phyloP scores from a whole-genome alignment of 2,329 filamentous ascomycete genomes.

The Cryphonectria naterciae region DNA sequence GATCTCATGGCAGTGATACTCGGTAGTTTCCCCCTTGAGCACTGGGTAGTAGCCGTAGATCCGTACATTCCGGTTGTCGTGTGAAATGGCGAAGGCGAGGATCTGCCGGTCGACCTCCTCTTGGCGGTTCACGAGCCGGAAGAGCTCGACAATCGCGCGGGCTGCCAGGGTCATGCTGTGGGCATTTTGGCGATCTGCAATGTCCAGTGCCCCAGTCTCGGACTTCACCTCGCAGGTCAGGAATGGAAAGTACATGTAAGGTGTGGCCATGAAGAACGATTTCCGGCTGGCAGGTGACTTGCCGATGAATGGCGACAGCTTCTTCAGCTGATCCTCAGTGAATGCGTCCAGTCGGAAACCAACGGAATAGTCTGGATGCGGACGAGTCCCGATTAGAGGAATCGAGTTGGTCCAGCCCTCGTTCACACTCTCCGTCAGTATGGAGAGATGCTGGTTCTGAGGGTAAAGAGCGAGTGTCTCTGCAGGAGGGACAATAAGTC shows the following conservation, averaged over 20 bases:
- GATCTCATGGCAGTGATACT: neutral
- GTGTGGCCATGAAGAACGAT: neutral
- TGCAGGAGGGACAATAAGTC: conserved; percentile 41
- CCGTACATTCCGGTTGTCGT: neutral
- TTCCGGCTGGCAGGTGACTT: conserved; percentile 20
- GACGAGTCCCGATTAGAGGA: conserved; percentile 41
- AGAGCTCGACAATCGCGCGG: neutral
- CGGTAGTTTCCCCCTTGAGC: neutral
- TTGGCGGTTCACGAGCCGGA: neutral
- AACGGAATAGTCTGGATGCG: conserved; percentile 50
- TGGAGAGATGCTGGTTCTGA: conserved; percentile 34
- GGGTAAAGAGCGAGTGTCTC: conserved; percentile 37
- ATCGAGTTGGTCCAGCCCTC: conserved; percentile 47
- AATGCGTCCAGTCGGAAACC: conserved; percentile 46
- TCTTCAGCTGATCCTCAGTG: conserved; percentile 46
- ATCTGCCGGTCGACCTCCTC: neutral
- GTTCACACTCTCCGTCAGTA: conserved; percentile 46
- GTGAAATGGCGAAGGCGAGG: neutral
- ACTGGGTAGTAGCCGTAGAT: neutral
- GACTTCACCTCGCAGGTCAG: neutral
- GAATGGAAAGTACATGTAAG: neutral
- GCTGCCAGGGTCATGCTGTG: neutral
- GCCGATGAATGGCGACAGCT: conserved; percentile 44
- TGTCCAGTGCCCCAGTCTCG: neutral
- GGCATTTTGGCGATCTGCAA: neutral